phyloP scores from a whole-genome alignment of 2,329 filamentous ascomycete genomes.

The Lasiodiplodia sp. region DNA sequence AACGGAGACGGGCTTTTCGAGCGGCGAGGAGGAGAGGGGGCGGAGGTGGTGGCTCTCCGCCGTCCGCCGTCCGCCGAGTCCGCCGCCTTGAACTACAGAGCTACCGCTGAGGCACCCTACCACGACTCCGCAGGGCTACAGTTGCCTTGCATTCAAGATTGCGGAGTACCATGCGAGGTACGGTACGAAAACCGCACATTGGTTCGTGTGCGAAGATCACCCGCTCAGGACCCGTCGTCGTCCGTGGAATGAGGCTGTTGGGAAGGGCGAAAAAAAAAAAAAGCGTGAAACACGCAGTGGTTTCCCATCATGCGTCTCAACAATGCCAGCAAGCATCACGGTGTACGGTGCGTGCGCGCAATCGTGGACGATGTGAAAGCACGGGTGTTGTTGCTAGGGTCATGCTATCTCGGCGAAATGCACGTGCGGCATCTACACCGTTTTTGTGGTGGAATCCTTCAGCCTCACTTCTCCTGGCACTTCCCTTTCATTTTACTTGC shows the following conservation, averaged over 20 bases:
- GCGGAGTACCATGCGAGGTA: neutral
- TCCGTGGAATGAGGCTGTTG: neutral
- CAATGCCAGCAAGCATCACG: neutral
- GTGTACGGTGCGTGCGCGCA: neutral
- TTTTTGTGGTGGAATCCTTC: neutral
- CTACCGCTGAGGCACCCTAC: neutral
- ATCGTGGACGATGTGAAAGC: neutral
- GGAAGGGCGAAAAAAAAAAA: neutral
- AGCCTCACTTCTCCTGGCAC: neutral
- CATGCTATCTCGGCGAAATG: neutral
- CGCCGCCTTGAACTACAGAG: neutral
- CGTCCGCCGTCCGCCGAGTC: neutral
- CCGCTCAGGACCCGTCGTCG: neutral
- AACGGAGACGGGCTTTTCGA: neutral
- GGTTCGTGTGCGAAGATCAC: neutral
- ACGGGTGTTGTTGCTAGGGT: too few species aligned
- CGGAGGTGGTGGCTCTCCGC: too few species aligned
- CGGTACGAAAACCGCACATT: neutral
- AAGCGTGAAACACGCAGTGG: neutral
- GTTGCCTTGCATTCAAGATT: neutral
- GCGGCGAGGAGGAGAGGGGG: neutral
- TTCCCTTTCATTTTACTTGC: neutral
- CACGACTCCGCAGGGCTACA: too few species aligned
- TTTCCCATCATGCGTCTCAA: neutral
- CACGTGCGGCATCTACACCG: neutral